Evolutionary conservation across 2,329 filamentous ascomycete genomes (phyloP), one percentile per base, ranked within the genome.

Genomic region (Kalmusia sp.): DNA sequence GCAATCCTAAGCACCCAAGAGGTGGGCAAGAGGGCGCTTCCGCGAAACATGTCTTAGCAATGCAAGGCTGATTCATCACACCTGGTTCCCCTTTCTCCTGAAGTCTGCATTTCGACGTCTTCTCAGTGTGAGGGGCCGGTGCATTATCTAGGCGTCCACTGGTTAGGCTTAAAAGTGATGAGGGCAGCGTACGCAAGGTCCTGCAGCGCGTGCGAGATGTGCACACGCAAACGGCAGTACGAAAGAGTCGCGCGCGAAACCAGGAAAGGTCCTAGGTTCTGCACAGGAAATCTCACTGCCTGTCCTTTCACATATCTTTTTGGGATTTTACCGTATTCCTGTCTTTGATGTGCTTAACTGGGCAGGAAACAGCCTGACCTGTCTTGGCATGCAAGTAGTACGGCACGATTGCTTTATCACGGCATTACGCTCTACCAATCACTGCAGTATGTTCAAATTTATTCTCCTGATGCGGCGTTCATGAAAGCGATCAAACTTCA

Each of bases 1-100:
- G 17, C 9, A 21, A 8, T 14, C 17, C 30, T 15, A 34, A 33
- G 43, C 28, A 24, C 15, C 28, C 33, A 21, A 47, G 44, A 30
- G 11, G 6, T 21, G 33, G 33, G n/a, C 44, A 47, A 38, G 21
- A 28, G 7, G n/a, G 33, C 44, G 22, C 11, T 27, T 12, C 21
- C 12, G 44, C 15, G 33, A 27, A 35, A 28, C 24, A 37, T 35
- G 43, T 46, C 30, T 35, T 34, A 45, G 41, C 15, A 15, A 45
- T 34, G 28, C 43, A 46, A 46, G 43, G 43, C 43, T 25, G 43
- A 46, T 35, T 46, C 21, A 46, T 46, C 43, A n/a, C 39, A 11
- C 19, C 19, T 22, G 19, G 24, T 6, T n/a, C 31, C 17, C 31
- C 17, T 21, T 12, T 24, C 19, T 34, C 30, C 30, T 34, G 28